Conservation (phyloP, 2,329 filamentous ascomycete species). For the Chaetomium olivaceum region DNA sequence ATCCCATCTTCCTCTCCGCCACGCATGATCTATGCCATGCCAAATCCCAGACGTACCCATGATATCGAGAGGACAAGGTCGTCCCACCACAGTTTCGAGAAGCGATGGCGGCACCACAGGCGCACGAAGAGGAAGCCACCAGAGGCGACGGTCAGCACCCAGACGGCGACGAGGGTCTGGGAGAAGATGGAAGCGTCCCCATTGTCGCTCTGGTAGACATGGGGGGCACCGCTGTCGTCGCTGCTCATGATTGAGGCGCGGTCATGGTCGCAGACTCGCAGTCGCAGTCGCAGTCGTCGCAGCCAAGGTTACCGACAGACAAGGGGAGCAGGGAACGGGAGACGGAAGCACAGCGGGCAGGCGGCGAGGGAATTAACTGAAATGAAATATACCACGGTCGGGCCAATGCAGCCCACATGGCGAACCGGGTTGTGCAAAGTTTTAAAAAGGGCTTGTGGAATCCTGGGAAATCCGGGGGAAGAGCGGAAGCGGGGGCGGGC, state of each 20-base stretch:
- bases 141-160: constrained; percentile 22
- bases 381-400: background rate
- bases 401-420: constrained; percentile 9
- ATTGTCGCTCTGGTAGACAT: background rate
- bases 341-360: background rate
- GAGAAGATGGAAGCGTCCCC: constrained; percentile 8
- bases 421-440: constrained; percentile 10
- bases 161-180: constrained; percentile 26
- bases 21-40: background rate
- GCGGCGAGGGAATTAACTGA: constrained; percentile 5
- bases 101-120: constrained; percentile 20
- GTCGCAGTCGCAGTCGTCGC: background rate
- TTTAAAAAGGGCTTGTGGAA: background rate
- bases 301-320: background rate
- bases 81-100: constrained; percentile 25
- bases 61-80: constrained; percentile 22
- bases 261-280: background rate
- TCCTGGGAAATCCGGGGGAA: constrained; percentile 10
- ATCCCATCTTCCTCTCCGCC: background rate
- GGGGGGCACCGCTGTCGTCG: background rate
- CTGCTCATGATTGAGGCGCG: background rate
- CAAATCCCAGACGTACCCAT: constrained; percentile 20
- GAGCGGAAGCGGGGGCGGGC: background rate
- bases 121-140: constrained; percentile 24
- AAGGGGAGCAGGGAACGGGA: background rate